Evolutionary conservation across 495 filamentous ascomycete species (phyloP).

Genomic region (Aspergillus panamensis): DNA sequence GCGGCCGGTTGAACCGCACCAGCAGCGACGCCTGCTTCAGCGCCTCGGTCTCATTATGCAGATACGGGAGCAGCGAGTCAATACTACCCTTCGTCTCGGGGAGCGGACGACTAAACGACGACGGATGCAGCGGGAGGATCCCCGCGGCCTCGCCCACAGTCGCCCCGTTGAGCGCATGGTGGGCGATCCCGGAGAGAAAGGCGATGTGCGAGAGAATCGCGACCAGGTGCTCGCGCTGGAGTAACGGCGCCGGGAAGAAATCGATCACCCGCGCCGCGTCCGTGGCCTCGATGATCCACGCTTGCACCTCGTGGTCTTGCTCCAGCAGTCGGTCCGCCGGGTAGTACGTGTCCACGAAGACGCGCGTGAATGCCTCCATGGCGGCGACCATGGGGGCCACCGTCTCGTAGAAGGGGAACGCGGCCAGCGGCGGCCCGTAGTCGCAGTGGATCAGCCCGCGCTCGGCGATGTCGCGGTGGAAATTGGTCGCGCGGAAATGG

Average conservation of each 20-base stretch:
- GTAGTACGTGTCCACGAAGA: neutral
- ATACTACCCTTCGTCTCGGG: slow-evolving; percentile 2
- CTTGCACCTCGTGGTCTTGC: neutral
- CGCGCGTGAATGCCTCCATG: slow-evolving; percentile 1
- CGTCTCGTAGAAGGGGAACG: slow-evolving; percentile 1
- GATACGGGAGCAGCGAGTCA: neutral
- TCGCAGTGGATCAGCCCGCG: slow-evolving; percentile 2
- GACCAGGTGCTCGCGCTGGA: neutral
- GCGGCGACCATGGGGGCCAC: slow-evolving; percentile 1
- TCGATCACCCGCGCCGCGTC: slow-evolving; percentile 1
- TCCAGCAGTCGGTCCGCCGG: neutral
- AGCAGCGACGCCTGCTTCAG: slow-evolving; percentile 4
- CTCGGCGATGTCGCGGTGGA: neutral
- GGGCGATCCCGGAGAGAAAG: slow-evolving; percentile 3
- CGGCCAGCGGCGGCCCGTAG: neutral
- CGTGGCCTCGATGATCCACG: slow-evolving; percentile 4
- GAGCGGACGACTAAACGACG: neutral
- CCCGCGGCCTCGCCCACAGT: slow-evolving; percentile 2
- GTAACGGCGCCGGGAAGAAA: neutral
- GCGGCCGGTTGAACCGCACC: slow-evolving; percentile 3
- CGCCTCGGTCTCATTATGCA: slow-evolving; percentile 9
- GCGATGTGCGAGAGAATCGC: slow-evolving; percentile 2
- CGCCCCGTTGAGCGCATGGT: slow-evolving; percentile 4
- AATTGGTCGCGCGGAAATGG: slow-evolving; percentile 3
- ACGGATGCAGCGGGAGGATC: slow-evolving; percentile 3